phyloP scores from a whole-genome alignment of 169 alveolate genomes.

The Hammondia hammondi region DNA sequence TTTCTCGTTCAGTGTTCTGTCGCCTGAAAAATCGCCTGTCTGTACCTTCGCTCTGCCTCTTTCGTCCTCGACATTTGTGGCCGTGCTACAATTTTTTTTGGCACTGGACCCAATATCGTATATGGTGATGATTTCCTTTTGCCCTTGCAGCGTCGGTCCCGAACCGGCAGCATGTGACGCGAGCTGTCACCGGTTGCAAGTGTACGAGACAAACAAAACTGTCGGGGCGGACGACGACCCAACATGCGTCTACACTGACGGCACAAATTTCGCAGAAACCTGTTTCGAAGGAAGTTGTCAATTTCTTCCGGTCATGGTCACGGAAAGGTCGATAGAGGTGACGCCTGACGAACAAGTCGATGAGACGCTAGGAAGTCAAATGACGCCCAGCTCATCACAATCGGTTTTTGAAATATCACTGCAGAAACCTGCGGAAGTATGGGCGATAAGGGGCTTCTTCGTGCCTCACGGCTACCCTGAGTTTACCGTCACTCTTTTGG shows the following conservation, averaged over 20 bases:
- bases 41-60: no score
- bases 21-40: no score
- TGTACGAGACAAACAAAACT: neutral
- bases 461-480: neutral
- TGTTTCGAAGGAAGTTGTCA: constrained; percentile 17
- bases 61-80: no score
- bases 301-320: neutral
- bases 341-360: neutral
- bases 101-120: neutral
- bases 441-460: neutral
- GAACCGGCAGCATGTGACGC: neutral
- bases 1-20: no score
- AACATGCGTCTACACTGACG: neutral
- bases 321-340: neutral
- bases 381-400: neutral
- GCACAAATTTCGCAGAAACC: constrained; percentile 2
- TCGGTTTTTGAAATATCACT: constrained; percentile 1
- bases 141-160: neutral
- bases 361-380: neutral
- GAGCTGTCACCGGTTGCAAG: neutral
- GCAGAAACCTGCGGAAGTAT: neutral
- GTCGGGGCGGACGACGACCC: neutral
- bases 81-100: neutral
- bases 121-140: neutral
- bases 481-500: neutral